Conservation (phyloP, 2,329 filamentous ascomycete species). For the Cercospora sp. region DNA sequence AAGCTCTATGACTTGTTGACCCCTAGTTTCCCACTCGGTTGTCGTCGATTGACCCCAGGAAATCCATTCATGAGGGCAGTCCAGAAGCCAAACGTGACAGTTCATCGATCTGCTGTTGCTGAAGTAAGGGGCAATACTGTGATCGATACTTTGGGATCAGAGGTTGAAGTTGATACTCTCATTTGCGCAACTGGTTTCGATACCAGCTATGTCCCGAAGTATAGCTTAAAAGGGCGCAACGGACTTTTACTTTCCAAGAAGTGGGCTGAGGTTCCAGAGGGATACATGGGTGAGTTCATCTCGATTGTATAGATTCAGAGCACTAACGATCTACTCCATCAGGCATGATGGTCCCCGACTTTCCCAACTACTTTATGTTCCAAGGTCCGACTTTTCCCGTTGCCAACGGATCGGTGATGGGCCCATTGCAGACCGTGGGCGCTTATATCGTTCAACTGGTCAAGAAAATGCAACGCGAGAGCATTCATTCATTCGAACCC, state of each 20-base stretch:
- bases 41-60: neutral
- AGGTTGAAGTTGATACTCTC: neutral
- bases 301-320: neutral
- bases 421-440: neutral
- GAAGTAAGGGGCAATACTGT: neutral
- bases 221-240: neutral
- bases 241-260: neutral
- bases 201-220: neutral
- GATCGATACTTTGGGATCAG: neutral
- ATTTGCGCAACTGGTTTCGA: neutral
- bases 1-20: neutral
- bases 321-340: neutral
- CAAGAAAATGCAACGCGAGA: neutral
- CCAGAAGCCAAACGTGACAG: neutral
- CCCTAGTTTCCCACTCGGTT: neutral
- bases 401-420: constrained; percentile 20
- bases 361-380: constrained; percentile 35
- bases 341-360: constrained; percentile 21
- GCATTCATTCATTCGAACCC: constrained; percentile 30
- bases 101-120: neutral
- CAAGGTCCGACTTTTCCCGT: constrained; percentile 17
- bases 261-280: neutral
- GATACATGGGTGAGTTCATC: neutral
- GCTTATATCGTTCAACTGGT: neutral
- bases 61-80: neutral